Evolutionary conservation across 371 early-diverging fungal species (phyloP), one percentile per base, ranked within the genome.

Genomic region (Rhizomucor miehei): DNA sequence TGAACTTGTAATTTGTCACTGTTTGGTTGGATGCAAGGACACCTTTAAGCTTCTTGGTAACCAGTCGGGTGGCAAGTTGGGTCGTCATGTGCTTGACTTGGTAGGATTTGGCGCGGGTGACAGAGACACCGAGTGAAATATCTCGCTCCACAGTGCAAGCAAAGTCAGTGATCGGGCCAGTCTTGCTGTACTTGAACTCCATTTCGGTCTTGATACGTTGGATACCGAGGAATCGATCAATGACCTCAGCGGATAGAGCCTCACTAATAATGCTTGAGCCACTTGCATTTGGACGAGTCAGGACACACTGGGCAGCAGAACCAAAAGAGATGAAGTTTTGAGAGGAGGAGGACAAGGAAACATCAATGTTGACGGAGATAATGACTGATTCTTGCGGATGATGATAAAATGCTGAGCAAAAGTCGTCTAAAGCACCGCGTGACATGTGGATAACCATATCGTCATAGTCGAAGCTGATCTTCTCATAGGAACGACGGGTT

Each of bases 81-180:
- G 56, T 56, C 0, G 74, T 75, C 52, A 72, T 77, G 0, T 63
- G 57, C 6, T 79, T 65, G 29, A 8, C 29, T 20, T 61, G 47
- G 52, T 57, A 76, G 0, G 78, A 68, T 57, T 74, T 71, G 1
- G 84, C 81, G 1, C 84, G 62, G 1, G 84, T 84, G 17, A 84
- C 84, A 5, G 81, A 80, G 9, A 84, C 80, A 23, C 78, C 81
- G 8, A 80, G 43, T 13, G 58, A 59, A 19, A 38, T 8, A 12
- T 49, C 3, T 1, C 46, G 19, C 13, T 14, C 23, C n/a, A 71
- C 34, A 1, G 59, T 63, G 46, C 75, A 67, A 6, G 76, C 68
- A 57, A 79, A 84, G 51, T 84, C 84, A 24, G 80, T 77, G 49
- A 84, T 75, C 29, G 84, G 80, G 5, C 77, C 75, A 25, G 64